These are phyloP conservation scores for Ophidiomyces ophidiicola DNA, from an alignment of 2,329 filamentous ascomycete species.

Conservation along the genomic window DNA sequence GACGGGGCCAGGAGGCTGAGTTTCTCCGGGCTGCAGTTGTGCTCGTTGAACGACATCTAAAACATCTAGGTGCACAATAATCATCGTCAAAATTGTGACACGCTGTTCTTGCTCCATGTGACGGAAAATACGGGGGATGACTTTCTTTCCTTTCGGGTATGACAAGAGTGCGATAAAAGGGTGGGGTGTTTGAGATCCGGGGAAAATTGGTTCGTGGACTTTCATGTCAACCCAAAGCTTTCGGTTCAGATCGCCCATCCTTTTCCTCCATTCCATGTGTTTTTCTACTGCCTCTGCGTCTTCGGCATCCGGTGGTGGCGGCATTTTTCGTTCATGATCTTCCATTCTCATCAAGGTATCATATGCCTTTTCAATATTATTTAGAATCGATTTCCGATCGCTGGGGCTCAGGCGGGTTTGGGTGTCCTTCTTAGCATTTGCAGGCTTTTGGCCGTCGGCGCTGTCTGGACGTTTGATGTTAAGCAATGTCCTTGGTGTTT, in stretches of 20 bases:
- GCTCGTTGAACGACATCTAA: slow-evolving; percentile 80
- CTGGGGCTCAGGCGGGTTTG: slow-evolving; percentile 45
- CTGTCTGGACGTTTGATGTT: slow-evolving; percentile 85
- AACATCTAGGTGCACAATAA: slow-evolving; percentile 82
- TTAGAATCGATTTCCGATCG: slow-evolving; percentile 70
- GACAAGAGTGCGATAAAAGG: slow-evolving; percentile 95
- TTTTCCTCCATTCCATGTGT: slow-evolving; percentile 69
- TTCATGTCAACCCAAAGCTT: slow-evolving; percentile 78
- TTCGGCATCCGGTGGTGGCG: slow-evolving; percentile 51
- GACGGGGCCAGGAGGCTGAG: slow-evolving; percentile 59
- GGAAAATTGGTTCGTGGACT: slow-evolving; percentile 80
- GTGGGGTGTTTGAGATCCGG: slow-evolving; percentile 57
- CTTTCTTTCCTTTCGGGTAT: slow-evolving; percentile 91
- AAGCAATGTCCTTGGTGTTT: slow-evolving; percentile 85
- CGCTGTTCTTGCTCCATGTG: slow-evolving; percentile 87
- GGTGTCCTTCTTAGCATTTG: slow-evolving; percentile 31
- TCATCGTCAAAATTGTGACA: slow-evolving; percentile 85
- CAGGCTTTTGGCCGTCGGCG: slow-evolving; percentile 44
- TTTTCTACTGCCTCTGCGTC: slow-evolving; percentile 58
- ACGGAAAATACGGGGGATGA: slow-evolving; percentile 85
- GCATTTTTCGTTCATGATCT: slow-evolving; percentile 75
- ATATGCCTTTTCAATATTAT: slow-evolving; percentile 83
- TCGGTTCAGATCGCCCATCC: slow-evolving; percentile 57
- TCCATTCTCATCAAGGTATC: slow-evolving; percentile 83
- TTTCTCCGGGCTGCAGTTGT: slow-evolving; percentile 59